These are phyloP conservation scores for Seiridium cupressi DNA, from an alignment of 2,329 filamentous ascomycete genomes.

Conservation along the genomic window DNA sequence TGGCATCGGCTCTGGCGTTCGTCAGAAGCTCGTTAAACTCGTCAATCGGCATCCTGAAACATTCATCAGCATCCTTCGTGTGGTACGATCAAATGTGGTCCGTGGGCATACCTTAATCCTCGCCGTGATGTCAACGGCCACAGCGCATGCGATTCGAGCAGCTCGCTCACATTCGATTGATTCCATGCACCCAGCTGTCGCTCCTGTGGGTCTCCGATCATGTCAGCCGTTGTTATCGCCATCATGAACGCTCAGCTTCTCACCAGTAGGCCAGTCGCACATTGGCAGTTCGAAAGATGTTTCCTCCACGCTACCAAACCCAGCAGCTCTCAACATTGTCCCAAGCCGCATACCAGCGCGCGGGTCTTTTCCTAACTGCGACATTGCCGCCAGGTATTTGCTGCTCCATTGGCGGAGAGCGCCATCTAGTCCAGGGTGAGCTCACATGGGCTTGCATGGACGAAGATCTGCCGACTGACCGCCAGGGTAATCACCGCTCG, in stretches of 20 bases:
- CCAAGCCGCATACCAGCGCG: constrained; percentile 60
- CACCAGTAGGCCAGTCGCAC: constrained; percentile 68
- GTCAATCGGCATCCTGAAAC: constrained; percentile 4
- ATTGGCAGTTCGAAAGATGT: constrained; percentile 63
- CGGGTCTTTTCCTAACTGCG: constrained; percentile 62
- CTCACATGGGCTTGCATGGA: background rate
- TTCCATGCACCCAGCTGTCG: constrained; percentile 53
- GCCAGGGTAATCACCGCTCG: constrained; percentile 74
- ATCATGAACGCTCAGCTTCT: constrained; percentile 17
- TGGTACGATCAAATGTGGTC: too few species aligned
- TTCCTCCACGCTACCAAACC: constrained; percentile 67
- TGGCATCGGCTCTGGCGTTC: constrained; percentile 1
- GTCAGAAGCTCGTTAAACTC: background rate
- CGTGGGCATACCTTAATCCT: constrained; percentile 23
- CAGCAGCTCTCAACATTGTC: constrained; percentile 57
- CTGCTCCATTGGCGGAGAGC: constrained; percentile 68
- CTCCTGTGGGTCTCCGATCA: constrained; percentile 44
- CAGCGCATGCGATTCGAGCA: constrained; percentile 53
- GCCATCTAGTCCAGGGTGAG: constrained; percentile 42
- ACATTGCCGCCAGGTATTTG: constrained; percentile 58
- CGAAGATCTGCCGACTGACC: constrained; percentile 30
- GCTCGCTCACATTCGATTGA: constrained; percentile 49
- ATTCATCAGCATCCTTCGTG: background rate
- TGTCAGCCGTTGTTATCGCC: background rate
- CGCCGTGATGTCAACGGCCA: constrained; percentile 54